Evolutionary conservation across 169 alveolate species (phyloP).

Genomic region (Condylostoma magnum): DNA sequence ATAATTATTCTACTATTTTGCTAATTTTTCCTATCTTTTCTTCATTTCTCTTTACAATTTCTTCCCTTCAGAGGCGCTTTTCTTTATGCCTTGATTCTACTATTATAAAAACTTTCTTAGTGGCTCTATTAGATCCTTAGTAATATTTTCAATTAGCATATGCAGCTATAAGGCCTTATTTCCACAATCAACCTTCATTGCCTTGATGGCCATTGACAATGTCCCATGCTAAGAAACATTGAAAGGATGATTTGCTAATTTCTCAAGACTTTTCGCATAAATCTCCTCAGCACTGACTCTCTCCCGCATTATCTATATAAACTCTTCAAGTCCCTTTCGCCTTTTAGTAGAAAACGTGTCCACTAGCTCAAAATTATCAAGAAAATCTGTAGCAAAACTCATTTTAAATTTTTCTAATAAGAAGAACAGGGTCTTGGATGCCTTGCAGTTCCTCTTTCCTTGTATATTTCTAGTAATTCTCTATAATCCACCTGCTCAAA

Average conservation of each 20-base stretch:
- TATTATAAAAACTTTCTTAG: slow-evolving; percentile 10
- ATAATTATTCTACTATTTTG: not conserved
- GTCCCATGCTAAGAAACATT: slow-evolving; percentile 7
- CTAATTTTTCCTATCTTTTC: not conserved
- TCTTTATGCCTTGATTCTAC: not conserved
- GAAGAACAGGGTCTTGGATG: not conserved
- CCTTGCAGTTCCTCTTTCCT: slow-evolving; percentile 7
- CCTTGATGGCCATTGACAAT: slow-evolving; percentile 10
- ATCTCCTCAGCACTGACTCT: slow-evolving; percentile 11
- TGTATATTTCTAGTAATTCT: slow-evolving; percentile 12
- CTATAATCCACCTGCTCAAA: slow-evolving; percentile 19
- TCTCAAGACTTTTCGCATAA: slow-evolving; percentile 26
- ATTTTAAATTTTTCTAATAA: not conserved
- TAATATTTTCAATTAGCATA: slow-evolving; percentile 10
- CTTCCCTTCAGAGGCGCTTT: slow-evolving; percentile 19
- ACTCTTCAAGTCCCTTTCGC: slow-evolving; percentile 24
- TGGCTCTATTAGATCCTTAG: slow-evolving; percentile 22
- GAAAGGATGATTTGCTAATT: not conserved
- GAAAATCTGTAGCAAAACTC: slow-evolving; percentile 23
- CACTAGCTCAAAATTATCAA: slow-evolving; percentile 24
- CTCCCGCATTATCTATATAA: slow-evolving; percentile 6
- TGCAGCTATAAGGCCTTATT: slow-evolving; percentile 14
- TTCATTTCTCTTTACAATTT: not conserved
- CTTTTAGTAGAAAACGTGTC: not conserved
- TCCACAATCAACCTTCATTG: slow-evolving; percentile 7